Evolutionary conservation across 2,329 filamentous ascomycete genomes (phyloP).

Genomic region (Cercospora canescens): DNA sequence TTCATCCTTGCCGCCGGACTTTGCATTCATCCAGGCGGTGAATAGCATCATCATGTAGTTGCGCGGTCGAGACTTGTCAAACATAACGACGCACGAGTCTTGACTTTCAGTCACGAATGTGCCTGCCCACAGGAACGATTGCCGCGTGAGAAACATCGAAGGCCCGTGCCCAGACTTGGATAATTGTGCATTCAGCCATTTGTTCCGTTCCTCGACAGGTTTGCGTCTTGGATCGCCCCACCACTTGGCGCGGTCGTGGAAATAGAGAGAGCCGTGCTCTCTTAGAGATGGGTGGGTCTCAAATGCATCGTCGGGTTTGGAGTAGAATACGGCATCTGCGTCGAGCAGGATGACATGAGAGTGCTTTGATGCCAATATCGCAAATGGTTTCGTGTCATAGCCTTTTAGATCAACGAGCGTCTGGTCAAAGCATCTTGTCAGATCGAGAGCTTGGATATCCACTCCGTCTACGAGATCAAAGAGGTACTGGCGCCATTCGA

Average conservation of each 20-base stretch:
- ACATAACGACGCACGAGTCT: neutral
- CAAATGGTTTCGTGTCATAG: neutral
- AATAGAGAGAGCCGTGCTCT: neutral
- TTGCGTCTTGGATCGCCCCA: neutral
- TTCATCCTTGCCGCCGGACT: neutral
- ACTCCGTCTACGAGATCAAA: neutral
- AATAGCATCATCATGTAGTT: neutral
- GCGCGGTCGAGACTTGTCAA: neutral
- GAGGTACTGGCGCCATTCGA: neutral
- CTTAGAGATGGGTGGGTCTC: neutral
- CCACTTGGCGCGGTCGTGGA: neutral
- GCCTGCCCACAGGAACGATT: neutral
- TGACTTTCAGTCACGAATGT: neutral
- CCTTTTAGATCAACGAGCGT: neutral
- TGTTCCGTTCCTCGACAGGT: neutral
- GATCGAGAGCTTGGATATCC: neutral
- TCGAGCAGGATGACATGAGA: neutral
- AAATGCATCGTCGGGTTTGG: neutral
- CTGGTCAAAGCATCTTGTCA: neutral
- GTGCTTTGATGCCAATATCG: neutral
- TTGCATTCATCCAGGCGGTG: neutral
- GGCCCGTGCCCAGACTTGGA: neutral
- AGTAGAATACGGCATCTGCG: neutral
- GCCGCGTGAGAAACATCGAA: neutral
- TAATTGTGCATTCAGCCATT: neutral